A percentile compares a stretch with the other conserved stretches of the same genome.
Evolutionary conservation across 2,329 filamentous ascomycete genomes (phyloP).

Genomic region (Xylaria sp.): DNA sequence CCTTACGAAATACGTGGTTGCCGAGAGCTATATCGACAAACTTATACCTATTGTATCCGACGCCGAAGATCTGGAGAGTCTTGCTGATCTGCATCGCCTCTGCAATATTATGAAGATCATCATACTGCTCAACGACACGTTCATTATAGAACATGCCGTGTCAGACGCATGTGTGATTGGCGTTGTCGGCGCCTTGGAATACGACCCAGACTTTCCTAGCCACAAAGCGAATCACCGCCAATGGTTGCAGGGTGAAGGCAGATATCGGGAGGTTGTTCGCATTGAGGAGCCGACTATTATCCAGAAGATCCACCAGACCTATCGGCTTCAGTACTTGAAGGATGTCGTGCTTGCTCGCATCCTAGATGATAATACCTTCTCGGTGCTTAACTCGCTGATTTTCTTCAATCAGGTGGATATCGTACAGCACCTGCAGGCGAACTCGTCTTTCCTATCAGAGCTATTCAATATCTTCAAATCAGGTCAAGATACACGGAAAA

Average conservation of each 20-base stretch:
- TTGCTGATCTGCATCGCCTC: slow-evolving; percentile 85
- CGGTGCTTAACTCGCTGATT: slow-evolving; percentile 95
- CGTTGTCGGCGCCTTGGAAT: slow-evolving; percentile 95
- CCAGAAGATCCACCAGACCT: slow-evolving; percentile 95
- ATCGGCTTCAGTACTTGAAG: slow-evolving; percentile 94
- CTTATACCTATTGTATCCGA: slow-evolving; percentile 85
- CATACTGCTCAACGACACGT: slow-evolving; percentile 92
- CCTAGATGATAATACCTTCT: slow-evolving; percentile 96
- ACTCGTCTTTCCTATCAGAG: slow-evolving; percentile 80
- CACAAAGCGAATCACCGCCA: slow-evolving; percentile 98
- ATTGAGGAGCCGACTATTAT: slow-evolving; percentile 85
- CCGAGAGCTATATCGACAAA: slow-evolving; percentile 86
- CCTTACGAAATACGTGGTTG: slow-evolving; percentile 85
- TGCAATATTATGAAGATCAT: slow-evolving; percentile 99
- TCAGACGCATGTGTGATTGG: slow-evolving; percentile 89
- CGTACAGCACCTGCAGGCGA: slow-evolving; percentile 90
- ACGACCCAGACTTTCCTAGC: slow-evolving; percentile 96
- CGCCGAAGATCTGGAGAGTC: slow-evolving; percentile 90
- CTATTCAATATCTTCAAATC: slow-evolving; percentile 86
- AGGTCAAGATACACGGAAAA: slow-evolving; percentile 78
- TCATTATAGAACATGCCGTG: slow-evolving; percentile 93
- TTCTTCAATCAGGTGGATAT: slow-evolving; percentile 99
- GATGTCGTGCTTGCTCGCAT: slow-evolving; percentile 98
- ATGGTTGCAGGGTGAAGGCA: slow-evolving; percentile 86
- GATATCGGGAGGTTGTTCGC: slow-evolving; percentile 95